These are phyloP conservation scores for Bimuria novae-zelandiae DNA, from an alignment of 2,329 filamentous ascomycete genomes.

Conservation along the genomic window DNA sequence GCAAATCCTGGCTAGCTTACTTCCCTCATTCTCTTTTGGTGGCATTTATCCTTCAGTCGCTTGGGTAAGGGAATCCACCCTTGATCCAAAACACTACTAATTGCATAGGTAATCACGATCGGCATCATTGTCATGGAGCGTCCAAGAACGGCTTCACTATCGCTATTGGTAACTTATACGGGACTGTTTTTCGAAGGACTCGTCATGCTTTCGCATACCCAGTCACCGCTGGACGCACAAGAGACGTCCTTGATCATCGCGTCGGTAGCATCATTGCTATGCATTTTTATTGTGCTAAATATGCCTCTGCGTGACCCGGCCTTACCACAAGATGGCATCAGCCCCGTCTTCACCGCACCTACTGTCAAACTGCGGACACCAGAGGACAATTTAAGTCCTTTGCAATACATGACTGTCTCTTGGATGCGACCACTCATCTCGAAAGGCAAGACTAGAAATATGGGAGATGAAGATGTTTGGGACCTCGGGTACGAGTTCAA, in stretches of 20 bases:
- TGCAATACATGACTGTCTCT: conserved; percentile 82
- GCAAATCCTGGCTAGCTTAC: conserved; percentile 31
- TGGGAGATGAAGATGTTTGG: conserved; percentile 84
- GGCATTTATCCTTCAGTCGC: conserved; percentile 36
- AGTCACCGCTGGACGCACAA: conserved; percentile 31
- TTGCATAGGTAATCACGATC: conserved; percentile 40
- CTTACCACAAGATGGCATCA: conserved; percentile 62
- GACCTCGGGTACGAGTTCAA: conserved; percentile 79
- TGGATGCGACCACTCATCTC: conserved; percentile 80
- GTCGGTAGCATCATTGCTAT: conserved; percentile 51
- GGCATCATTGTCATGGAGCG: conserved; percentile 45
- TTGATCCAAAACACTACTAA: conserved; percentile 12
- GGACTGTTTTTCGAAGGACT: conserved; percentile 43
- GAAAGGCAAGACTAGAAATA: conserved; percentile 65
- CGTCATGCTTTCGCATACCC: conserved; percentile 33
- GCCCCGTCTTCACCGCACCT: conserved; percentile 60
- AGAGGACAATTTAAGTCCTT: conserved; percentile 78
- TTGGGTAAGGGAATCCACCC: conserved; percentile 32
- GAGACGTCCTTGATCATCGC: conserved; percentile 39
- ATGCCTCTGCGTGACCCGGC: conserved; percentile 72
- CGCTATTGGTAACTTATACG: conserved; percentile 45
- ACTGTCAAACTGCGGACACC: conserved; percentile 68
- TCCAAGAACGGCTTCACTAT: conserved; percentile 49
- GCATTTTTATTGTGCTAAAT: conserved; percentile 60
- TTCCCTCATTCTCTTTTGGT: conserved; percentile 21